Percentiles rank a stretch among this genome's conserved stretches.
phyloP scores from a whole-genome alignment of 257 asterid species.

The Osmanthus fragrans region DNA sequence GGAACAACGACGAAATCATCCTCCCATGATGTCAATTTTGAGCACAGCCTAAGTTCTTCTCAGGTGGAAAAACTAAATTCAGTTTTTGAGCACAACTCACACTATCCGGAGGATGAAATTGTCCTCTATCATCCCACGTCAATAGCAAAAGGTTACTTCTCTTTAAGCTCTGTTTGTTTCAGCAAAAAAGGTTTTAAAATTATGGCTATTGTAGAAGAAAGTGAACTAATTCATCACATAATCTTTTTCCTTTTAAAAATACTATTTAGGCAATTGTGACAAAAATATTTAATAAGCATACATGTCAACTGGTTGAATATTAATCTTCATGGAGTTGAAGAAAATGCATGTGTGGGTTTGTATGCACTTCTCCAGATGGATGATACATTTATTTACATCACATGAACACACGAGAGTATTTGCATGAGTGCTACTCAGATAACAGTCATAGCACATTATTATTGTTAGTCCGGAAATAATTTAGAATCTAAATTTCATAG shows the following conservation, averaged over 20 bases:
- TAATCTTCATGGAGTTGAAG: neutral
- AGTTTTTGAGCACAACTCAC: slow-evolving; percentile 25
- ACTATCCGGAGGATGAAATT: slow-evolving; percentile 30
- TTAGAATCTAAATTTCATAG: neutral
- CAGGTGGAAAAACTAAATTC: slow-evolving; percentile 21
- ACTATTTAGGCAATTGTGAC: neutral
- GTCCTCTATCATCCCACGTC: slow-evolving; percentile 17
- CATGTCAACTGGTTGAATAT: neutral
- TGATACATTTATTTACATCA: neutral
- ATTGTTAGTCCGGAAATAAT: neutral
- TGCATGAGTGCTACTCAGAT: neutral
- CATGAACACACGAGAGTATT: neutral
- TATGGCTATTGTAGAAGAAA: neutral
- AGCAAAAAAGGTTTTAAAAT: neutral
- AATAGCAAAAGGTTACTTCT: slow-evolving; percentile 27
- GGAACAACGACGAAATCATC: slow-evolving; percentile 29
- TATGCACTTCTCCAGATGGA: neutral
- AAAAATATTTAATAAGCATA: neutral
- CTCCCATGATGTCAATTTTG: slow-evolving; percentile 29
- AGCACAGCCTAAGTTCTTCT: slow-evolving; percentile 17
- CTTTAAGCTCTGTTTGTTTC: neutral
- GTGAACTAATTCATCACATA: neutral
- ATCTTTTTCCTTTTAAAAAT: neutral
- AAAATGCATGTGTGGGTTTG: neutral
- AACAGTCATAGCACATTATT: neutral